phyloP scores from a whole-genome alignment of 1,139 yeast genomes.

The Sugiyamaella sp. region DNA sequence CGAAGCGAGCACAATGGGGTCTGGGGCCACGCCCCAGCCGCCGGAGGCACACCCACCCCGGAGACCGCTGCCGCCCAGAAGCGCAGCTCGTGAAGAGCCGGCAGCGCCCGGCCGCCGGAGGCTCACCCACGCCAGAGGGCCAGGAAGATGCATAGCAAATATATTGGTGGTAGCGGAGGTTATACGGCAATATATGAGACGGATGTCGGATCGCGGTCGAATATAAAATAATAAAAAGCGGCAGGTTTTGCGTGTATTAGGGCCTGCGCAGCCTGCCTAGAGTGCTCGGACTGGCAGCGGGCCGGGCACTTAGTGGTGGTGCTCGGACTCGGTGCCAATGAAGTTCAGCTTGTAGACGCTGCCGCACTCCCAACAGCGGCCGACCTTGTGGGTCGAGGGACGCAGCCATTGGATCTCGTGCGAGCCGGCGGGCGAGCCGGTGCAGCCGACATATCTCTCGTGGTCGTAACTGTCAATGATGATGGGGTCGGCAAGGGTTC shows the following conservation, averaged over 20 bases:
- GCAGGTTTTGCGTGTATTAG: neutral
- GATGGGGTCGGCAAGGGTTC: conserved; percentile 87
- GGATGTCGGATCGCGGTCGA: neutral
- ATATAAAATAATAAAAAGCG: conserved; percentile 13
- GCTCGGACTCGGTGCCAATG: conserved; percentile 73
- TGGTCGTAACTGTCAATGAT: conserved; percentile 89
- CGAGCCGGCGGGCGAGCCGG: conserved; percentile 92
- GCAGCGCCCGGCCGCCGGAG: conserved; percentile 14
- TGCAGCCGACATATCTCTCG: conserved; percentile 95
- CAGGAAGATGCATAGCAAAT: conserved; percentile 6
- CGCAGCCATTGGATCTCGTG: conserved; percentile 93
- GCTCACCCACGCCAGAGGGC: too few species aligned
- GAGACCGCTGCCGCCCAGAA: conserved; percentile 2
- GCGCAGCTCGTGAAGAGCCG: too few species aligned
- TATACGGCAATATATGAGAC: conserved; percentile 6
- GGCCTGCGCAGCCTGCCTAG: neutral
- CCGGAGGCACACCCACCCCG: neutral
- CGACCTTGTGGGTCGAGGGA: conserved; percentile 79
- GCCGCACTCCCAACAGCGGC: conserved; percentile 99
- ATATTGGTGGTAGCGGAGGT: conserved; percentile 10
- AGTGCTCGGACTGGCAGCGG: conserved; percentile 18
- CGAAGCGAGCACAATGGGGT: neutral
- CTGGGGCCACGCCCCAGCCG: conserved; percentile 2
- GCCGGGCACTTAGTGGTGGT: conserved; percentile 29
- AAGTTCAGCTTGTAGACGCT: conserved; percentile 87